A percentile compares a stretch with the other conserved stretches of the same genome.
Conservation (phyloP, 805 yeast genomes). For the Lachancea thermotolerans region DNA sequence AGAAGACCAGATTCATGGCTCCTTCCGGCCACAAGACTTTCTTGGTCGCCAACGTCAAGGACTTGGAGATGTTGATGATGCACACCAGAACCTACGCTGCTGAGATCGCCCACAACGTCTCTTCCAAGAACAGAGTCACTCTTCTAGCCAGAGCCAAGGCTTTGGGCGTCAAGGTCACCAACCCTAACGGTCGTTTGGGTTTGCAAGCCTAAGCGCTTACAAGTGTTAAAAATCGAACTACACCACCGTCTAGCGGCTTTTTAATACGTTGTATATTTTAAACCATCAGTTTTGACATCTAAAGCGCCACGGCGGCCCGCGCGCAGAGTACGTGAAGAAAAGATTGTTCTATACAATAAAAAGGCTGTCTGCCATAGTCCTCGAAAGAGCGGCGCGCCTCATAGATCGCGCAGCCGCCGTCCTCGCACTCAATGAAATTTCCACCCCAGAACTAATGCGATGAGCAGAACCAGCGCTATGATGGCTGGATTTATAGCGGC, state of each 20-base stretch:
- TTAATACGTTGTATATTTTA: conserved; percentile 9
- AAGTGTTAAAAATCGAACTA: conserved; percentile 7
- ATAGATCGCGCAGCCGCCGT: background rate
- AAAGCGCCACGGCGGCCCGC: background rate
- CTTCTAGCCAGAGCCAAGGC: conserved; percentile 96
- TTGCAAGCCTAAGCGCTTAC: conserved; percentile 74
- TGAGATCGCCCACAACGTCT: conserved; percentile 98
- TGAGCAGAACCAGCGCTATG: conserved; percentile 45
- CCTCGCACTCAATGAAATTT: conserved; percentile 45
- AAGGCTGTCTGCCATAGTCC: background rate
- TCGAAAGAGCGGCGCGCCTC: background rate
- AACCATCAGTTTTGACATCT: conserved; percentile 5
- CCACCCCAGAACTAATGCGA: conserved; percentile 62
- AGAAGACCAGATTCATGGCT: conserved; percentile 90
- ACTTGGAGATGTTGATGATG: conserved; percentile 89
- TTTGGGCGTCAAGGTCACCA: conserved; percentile 97
- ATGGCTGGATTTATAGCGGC: conserved; percentile 52
- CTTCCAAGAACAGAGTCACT: conserved; percentile 96
- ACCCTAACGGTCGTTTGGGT: conserved; percentile 97
- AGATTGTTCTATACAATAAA: background rate
- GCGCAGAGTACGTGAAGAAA: background rate
- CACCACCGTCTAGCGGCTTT: conserved; percentile 1
- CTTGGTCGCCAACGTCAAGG: conserved; percentile 87
- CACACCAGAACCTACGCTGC: conserved; percentile 99
- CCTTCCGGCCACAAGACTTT: conserved; percentile 98